Percentiles rank a stretch among this genome's conserved stretches.
phyloP scores from a whole-genome alignment of 805 yeast species.

The Wickerhamiella kurtzmanii region DNA sequence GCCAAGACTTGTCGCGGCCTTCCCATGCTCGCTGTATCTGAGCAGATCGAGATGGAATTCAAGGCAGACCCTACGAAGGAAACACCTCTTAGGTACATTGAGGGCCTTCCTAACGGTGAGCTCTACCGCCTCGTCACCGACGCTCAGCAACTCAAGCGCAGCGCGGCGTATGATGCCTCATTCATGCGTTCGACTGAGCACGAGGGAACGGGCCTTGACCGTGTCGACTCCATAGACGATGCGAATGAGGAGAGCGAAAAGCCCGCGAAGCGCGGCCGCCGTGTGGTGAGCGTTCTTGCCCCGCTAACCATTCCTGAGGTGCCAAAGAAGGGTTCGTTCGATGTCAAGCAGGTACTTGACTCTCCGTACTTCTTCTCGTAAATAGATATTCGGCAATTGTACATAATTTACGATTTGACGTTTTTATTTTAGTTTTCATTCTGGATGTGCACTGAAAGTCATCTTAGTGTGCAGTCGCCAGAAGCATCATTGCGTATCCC shows the following conservation, averaged over 20 bases:
- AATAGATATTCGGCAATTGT: conserved; percentile 1
- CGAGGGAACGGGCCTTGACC: conserved; percentile 23
- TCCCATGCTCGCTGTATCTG: conserved; percentile 41
- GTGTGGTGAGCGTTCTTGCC: conserved; percentile 35
- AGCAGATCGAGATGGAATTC: conserved; percentile 61
- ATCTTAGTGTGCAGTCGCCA: no score
- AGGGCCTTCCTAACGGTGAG: conserved; percentile 17
- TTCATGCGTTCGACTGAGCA: conserved; percentile 22
- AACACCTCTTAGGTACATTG: conserved; percentile 55
- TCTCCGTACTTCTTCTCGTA: conserved; percentile 67
- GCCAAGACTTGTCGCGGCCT: conserved; percentile 21
- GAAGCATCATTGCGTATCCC: no score
- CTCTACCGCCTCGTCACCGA: conserved; percentile 24
- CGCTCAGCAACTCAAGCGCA: conserved; percentile 9
- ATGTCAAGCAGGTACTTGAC: conserved; percentile 54
- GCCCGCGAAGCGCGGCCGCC: conserved; percentile 12
- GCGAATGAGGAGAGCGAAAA: conserved; percentile 21
- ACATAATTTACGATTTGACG: background rate
- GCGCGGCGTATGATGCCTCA: conserved; percentile 2
- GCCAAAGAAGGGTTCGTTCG: conserved; percentile 73
- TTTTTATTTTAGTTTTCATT: background rate
- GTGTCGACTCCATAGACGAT: conserved; percentile 19
- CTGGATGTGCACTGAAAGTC: background rate
- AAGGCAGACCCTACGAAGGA: conserved; percentile 39
- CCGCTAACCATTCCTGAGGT: conserved; percentile 61